Conservation (phyloP, 495 filamentous ascomycete species). For the Penicillium waksmanii region DNA sequence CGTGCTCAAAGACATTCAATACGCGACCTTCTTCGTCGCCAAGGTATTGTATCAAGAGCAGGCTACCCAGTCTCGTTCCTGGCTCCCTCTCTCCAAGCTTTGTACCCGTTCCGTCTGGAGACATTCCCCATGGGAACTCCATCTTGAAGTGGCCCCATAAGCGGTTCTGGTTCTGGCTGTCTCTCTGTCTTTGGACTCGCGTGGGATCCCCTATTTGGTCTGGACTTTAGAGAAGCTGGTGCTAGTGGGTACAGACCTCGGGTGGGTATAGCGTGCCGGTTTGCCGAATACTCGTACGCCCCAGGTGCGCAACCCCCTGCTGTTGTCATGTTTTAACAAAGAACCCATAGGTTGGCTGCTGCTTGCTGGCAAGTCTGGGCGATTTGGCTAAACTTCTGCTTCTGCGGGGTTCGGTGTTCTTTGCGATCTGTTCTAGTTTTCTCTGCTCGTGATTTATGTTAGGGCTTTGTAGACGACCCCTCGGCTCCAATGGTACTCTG, state of each 20-base stretch:
- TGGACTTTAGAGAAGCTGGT: neutral
- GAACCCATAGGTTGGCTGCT: slow-evolving; percentile 5
- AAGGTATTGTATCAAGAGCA: neutral
- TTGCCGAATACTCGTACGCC: slow-evolving; percentile 30
- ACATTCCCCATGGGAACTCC: slow-evolving; percentile 5
- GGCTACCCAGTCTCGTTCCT: slow-evolving; percentile 12
- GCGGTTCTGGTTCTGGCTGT: neutral
- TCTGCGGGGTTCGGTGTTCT: slow-evolving; percentile 11
- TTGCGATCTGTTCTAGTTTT: neutral
- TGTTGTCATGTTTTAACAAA: slow-evolving; percentile 5
- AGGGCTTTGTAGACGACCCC: neutral
- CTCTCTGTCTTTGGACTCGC: too few relatives aligned
- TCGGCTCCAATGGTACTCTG: neutral
- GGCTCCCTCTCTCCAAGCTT: slow-evolving; percentile 35
- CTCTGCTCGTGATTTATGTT: neutral
- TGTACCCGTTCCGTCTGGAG: neutral
- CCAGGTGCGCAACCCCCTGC: slow-evolving; percentile 11
- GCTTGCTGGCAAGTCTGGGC: neutral
- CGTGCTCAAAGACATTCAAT: neutral
- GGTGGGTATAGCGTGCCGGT: slow-evolving; percentile 32
- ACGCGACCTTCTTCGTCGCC: neutral
- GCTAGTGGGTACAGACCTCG: neutral
- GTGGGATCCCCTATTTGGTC: neutral
- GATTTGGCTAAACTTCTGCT: neutral
- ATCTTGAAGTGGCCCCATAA: neutral